Evolutionary conservation across 176 grass and related monocot species (phyloP), one percentile per base, ranked within the genome.

Genomic region (Bonia amplexicaulis): DNA sequence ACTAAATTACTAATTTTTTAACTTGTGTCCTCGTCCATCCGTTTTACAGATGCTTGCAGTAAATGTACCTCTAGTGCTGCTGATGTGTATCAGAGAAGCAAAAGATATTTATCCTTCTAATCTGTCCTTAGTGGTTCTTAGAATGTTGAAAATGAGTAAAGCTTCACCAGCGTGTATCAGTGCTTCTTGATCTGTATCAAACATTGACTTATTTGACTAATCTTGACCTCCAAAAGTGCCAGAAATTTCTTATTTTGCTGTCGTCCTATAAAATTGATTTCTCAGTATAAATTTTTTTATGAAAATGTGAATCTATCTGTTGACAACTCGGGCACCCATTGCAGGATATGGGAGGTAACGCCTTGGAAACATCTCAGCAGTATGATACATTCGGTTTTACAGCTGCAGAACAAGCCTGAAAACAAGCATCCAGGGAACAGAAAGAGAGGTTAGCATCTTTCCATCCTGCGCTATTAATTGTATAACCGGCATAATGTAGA

Each of bases 301-400:
- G 59, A 66, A 45, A 65, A 80, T 44, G 12, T 52, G 54, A 66
- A 80, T 71, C 57, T 13, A 31, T 78, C 15, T 74, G 27, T 80
- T 86, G 39, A 83, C 26, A 67, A 14, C 12, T 46, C 9, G 22
- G 73, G 6, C 6, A n/a, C 72, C n/a, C 62, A 83, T 82, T 66
- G 71, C 82, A 98, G 96, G 89, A 78, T 84, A 93, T 98, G 93
- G 91, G 96, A 81, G 96, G 91, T 27, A 90, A 89, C 51, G 80
- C 93, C 62, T 71, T 98, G 82, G 96, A 95, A 88, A 95, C 96
- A 69, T 95, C 96, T 55, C 90, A 90, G 78, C 89, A 95, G 71
- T 98, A 95, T 83, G 93, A 98, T 84, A 98, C 96, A 49, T 98
- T 98, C 82, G 96, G 96, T 85, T 94, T 88, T 86, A 95, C 93